Evolutionary conservation across 495 filamentous ascomycete species (phyloP).

Genomic region (Tuber indicum): DNA sequence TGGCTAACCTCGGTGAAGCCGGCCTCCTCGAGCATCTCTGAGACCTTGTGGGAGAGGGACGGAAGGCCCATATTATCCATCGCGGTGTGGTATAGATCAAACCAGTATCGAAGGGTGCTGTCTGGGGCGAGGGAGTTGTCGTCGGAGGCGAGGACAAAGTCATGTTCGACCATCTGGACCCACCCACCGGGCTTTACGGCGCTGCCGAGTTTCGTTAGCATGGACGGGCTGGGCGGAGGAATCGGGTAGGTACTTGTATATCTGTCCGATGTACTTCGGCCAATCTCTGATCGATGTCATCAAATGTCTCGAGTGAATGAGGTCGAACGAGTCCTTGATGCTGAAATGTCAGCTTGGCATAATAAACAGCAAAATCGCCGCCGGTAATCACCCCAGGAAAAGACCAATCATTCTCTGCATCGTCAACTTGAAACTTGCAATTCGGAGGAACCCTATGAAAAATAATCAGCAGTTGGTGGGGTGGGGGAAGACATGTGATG

Average conservation of each 20-base stretch:
- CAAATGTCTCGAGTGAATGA: conserved; percentile 44
- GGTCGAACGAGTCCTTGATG: conserved; percentile 39
- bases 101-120: neutral
- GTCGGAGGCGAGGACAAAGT: conserved; percentile 5
- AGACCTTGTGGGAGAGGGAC: neutral
- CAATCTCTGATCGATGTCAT: conserved; percentile 22
- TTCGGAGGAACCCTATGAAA: conserved; percentile 35
- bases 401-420: conserved; percentile 45
- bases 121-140: conserved; percentile 12
- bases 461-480: neutral
- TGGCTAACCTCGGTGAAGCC: neutral
- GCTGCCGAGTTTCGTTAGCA: neutral
- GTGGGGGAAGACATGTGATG: neutral
- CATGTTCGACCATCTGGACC: conserved; percentile 12
- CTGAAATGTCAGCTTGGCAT: neutral
- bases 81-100: neutral
- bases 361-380: neutral
- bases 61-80: conserved; percentile 2
- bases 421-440: conserved; percentile 49
- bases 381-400: conserved; percentile 33
- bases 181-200: conserved; percentile 20
- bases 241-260: conserved; percentile 42
- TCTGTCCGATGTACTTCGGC: conserved; percentile 15
- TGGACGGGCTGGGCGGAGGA: neutral
- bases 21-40: neutral